phyloP scores from a whole-genome alignment of 2,329 filamentous ascomycete genomes.

The Canariomyces notabilis region DNA sequence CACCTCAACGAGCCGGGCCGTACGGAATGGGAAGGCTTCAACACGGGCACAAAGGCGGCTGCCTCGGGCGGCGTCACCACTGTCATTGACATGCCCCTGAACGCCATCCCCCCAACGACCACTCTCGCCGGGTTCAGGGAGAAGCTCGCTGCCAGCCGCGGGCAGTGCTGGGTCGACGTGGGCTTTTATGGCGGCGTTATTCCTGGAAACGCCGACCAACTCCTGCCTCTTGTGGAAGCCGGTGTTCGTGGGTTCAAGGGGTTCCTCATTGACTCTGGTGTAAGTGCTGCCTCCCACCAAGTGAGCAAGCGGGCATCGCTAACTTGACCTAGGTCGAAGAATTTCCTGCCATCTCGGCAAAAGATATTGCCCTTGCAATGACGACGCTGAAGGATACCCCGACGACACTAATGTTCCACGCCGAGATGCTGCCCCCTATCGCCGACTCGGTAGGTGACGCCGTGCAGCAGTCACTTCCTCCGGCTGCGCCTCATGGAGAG shows the following conservation, averaged over 20 bases:
- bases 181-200: constrained; percentile 95
- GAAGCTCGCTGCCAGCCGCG: constrained; percentile 77
- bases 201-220: constrained; percentile 76
- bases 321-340: constrained; percentile 67
- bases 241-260: constrained; percentile 96
- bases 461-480: constrained; percentile 64
- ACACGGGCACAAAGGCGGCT: constrained; percentile 87
- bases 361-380: constrained; percentile 77
- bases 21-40: constrained; percentile 98
- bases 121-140: constrained; percentile 75
- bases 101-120: constrained; percentile 93
- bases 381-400: constrained; percentile 70
- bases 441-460: constrained; percentile 73
- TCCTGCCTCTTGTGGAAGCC: constrained; percentile 73
- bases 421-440: constrained; percentile 94
- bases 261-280: constrained; percentile 93
- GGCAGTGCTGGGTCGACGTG: constrained; percentile 97
- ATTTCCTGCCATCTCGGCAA: constrained; percentile 82
- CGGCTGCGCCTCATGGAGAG: constrained; percentile 64
- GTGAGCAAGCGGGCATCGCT: background rate
- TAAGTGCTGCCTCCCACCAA: constrained; percentile 43
- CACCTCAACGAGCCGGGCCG: constrained; percentile 95
- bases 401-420: constrained; percentile 98
- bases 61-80: constrained; percentile 96
- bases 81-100: constrained; percentile 95